A percentile compares a stretch with the other conserved stretches of the same genome.
Evolutionary conservation across 805 yeast species (phyloP).

Genomic region (Ogataea pini): DNA sequence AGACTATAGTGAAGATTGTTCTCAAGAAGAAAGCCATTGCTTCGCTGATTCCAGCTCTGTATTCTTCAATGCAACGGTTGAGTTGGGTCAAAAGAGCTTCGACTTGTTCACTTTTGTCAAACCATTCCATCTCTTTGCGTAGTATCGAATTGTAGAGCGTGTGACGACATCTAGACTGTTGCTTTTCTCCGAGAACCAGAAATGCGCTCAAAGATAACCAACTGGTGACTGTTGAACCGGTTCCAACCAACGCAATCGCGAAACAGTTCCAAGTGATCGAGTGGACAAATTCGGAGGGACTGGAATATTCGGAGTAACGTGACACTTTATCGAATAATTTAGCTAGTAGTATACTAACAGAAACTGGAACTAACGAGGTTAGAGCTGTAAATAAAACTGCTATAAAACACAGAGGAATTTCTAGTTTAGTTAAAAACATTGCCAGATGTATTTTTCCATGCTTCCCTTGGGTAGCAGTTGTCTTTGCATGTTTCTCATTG

Average conservation of each 20-base stretch:
- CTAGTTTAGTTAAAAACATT: constrained; percentile 30
- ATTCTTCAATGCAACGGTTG: constrained; percentile 74
- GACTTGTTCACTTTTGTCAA: constrained; percentile 53
- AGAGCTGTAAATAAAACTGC: constrained; percentile 38
- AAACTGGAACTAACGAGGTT: constrained; percentile 60
- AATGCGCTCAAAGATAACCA: constrained; percentile 63
- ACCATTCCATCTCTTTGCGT: constrained; percentile 56
- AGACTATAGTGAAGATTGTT: constrained; percentile 51
- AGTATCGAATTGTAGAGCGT: constrained; percentile 47
- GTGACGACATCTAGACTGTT: constrained; percentile 57
- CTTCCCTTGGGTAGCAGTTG: no score
- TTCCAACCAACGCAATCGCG: constrained; percentile 47
- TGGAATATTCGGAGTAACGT: neutral
- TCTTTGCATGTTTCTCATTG: no score
- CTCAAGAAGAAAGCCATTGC: constrained; percentile 59
- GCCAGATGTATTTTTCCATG: constrained; percentile 15
- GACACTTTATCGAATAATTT: constrained; percentile 53
- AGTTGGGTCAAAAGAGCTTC: constrained; percentile 66
- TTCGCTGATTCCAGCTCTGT: constrained; percentile 67
- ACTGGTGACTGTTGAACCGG: constrained; percentile 42
- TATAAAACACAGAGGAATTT: constrained; percentile 21
- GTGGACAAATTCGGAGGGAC: constrained; percentile 33
- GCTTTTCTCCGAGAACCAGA: constrained; percentile 72
- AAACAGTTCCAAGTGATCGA: constrained; percentile 39
- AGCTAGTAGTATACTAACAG: constrained; percentile 66